Evolutionary conservation across 148 eudicot genomes (phyloP), one percentile per base, ranked within the genome.

Genomic region (Amaranthus hypochondriacus): DNA sequence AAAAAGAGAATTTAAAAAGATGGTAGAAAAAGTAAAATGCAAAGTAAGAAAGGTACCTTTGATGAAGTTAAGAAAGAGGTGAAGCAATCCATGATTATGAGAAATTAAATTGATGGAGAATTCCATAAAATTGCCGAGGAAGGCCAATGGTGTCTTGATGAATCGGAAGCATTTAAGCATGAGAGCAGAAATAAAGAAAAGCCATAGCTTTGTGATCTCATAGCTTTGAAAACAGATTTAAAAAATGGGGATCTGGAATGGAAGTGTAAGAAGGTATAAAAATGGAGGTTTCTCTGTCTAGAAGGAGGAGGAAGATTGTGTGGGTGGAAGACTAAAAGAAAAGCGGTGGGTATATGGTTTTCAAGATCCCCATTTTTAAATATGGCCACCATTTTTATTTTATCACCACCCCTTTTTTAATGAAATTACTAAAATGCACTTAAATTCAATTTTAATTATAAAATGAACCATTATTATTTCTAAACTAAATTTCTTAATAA

Each of bases 121-220:
- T 15, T 72, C 84, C 1, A 78, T 5, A 4, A 11, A 56, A 42
- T 69, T 68, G 11, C 91, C 91, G 0, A 76, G 9, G 3, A 12
- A 9, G 4, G 79, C 68, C 82, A 83, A 4, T 5, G 85, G 84
- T 8, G 58, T 77, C 60, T 70, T 74, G 3, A 76, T 15, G 4
- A 9, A 49, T 12, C 57, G 62, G 0, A 87, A 62, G 5, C 74
- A 44, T 70, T 85, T 85, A 43, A 76, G 79, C 51, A 67, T 7
- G 8, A 73, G 14, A 52, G 81, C 56, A 0, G 90, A 85, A 6
- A 83, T 42, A 15, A 81, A 77, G 5, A 87, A 77, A 13, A 84
- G 56, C 84, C 84, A 76, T 75, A n/a, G n/a, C n/a, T n/a, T n/a
- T n/a, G n/a, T n/a, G n/a, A n/a, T 49, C 77, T 68, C 82, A 69